A percentile compares a stretch with the other conserved stretches of the same genome.
These are phyloP conservation scores for Penicillium sp. DNA, from an alignment of 2,329 filamentous ascomycete genomes.

Conservation along the genomic window DNA sequence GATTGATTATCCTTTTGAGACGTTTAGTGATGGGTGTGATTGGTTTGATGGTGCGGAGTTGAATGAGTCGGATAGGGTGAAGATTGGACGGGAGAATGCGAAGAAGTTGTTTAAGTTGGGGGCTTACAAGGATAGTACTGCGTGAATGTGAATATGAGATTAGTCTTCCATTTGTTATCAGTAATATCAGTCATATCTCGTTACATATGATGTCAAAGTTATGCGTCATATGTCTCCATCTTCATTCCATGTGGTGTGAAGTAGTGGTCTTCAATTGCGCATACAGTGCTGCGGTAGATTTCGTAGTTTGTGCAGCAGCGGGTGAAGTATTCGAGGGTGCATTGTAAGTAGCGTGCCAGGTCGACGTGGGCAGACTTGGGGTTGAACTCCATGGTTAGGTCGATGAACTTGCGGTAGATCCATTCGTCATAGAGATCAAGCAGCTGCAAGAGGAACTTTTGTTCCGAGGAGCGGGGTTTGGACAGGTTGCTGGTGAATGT, in stretches of 20 bases:
- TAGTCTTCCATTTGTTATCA: neutral
- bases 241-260: neutral
- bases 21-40: slow-evolving; percentile 40
- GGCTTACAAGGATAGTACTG: slow-evolving; percentile 31
- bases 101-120: slow-evolving; percentile 42
- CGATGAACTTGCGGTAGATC: slow-evolving; percentile 23
- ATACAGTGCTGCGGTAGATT: neutral
- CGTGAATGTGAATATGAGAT: slow-evolving; percentile 6
- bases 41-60: slow-evolving; percentile 44
- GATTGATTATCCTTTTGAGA: slow-evolving; percentile 42
- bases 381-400: slow-evolving; percentile 14
- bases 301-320: neutral
- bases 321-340: slow-evolving; percentile 15
- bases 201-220: neutral
- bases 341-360: slow-evolving; percentile 14
- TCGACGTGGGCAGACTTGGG: slow-evolving; percentile 8
- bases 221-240: neutral
- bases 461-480: slow-evolving; percentile 20
- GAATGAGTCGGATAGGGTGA: slow-evolving; percentile 34
- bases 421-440: slow-evolving; percentile 26
- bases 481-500: slow-evolving; percentile 15
- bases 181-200: neutral
- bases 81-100: slow-evolving; percentile 47
- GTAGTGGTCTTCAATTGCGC: neutral
- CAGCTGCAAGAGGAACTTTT: slow-evolving; percentile 16